Evolutionary conservation across 345 rosid species (phyloP).

Genomic region (Boechera retrofracta): DNA sequence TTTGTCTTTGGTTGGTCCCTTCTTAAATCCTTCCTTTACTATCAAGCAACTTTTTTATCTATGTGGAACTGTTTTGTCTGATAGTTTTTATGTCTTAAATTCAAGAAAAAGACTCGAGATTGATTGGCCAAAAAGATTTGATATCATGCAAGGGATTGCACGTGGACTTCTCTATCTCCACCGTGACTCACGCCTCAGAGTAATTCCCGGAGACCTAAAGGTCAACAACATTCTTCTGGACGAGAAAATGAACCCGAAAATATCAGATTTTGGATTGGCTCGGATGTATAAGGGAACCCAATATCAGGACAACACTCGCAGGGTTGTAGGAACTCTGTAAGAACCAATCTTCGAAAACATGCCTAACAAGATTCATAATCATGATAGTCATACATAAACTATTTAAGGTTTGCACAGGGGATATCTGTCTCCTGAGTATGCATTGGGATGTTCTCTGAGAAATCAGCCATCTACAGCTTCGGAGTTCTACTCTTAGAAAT

Average conservation of each 20-base stretch:
- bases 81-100: neutral
- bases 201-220: constrained; percentile 38
- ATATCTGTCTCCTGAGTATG: no score
- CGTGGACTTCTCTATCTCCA: constrained; percentile 35
- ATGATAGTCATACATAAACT: no score
- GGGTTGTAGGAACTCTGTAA: constrained; percentile 42
- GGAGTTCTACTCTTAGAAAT: no score
- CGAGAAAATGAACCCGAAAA: constrained; percentile 30
- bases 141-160: constrained; percentile 27
- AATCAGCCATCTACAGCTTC: no score
- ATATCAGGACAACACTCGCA: constrained; percentile 30
- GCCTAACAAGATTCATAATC: no score
- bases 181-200: constrained; percentile 37
- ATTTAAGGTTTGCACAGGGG: no score
- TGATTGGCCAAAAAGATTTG: constrained; percentile 32
- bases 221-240: constrained; percentile 39
- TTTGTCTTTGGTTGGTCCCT: constrained; percentile 47
- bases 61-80: neutral
- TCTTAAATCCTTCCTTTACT: neutral
- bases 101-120: constrained; percentile 5
- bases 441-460: no score
- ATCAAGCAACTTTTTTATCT: neutral
- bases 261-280: constrained; percentile 44
- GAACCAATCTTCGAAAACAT: neutral
- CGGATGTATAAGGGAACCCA: constrained; percentile 32